Conservation (phyloP, 2,329 filamentous ascomycete species). For the Phyllosticta citrichinensis region DNA sequence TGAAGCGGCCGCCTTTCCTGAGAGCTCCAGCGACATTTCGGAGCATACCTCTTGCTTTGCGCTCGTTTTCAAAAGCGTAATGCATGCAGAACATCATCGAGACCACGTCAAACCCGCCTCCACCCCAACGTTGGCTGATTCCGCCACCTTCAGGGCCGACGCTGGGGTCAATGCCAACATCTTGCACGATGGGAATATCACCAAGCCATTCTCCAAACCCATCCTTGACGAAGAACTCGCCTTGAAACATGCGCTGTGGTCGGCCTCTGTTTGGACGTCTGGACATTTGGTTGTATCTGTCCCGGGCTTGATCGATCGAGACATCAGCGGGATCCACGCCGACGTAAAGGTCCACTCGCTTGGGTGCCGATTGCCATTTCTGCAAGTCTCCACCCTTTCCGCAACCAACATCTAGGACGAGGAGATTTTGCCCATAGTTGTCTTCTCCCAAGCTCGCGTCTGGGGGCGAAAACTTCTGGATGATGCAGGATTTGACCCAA, state of each 20-base stretch:
- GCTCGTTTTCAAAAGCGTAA: constrained; percentile 91
- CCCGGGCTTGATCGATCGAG: constrained; percentile 80
- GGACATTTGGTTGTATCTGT: constrained; percentile 70
- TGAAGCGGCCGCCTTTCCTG: constrained; percentile 89
- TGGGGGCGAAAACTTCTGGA: constrained; percentile 75
- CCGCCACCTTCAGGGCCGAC: constrained; percentile 46
- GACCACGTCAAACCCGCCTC: constrained; percentile 83
- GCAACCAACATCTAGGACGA: constrained; percentile 89
- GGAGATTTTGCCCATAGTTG: constrained; percentile 43
- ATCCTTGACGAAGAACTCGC: constrained; percentile 81
- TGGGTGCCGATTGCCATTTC: constrained; percentile 94
- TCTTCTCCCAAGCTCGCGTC: constrained; percentile 22
- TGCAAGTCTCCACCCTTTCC: constrained; percentile 92
- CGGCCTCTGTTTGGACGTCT: constrained; percentile 40
- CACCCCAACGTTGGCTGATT: constrained; percentile 54
- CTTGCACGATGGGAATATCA: constrained; percentile 67
- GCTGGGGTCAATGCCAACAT: constrained; percentile 78
- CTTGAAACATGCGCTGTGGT: constrained; percentile 60
- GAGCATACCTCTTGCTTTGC: constrained; percentile 84
- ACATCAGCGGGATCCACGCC: constrained; percentile 88
- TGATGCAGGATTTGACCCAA: constrained; percentile 96
- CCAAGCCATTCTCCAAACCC: constrained; percentile 80
- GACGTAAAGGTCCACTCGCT: constrained; percentile 84
- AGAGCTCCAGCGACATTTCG: constrained; percentile 81
- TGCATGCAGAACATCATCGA: constrained; percentile 99